These are phyloP conservation scores for Sclerospora graminicola DNA, from an alignment of 352 stramenopile genomes.

Conservation along the genomic window DNA sequence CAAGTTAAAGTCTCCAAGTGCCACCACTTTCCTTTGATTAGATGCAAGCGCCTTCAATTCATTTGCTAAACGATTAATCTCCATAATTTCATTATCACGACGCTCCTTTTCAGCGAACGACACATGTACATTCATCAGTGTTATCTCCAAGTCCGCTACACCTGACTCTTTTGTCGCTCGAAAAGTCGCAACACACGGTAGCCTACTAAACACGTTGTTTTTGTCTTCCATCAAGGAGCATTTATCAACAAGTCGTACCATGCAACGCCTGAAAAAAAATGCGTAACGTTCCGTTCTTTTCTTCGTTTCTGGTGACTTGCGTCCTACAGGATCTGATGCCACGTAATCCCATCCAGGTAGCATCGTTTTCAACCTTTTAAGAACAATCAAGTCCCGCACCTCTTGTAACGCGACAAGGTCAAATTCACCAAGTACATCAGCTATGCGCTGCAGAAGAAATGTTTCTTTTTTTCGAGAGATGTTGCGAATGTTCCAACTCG, in stretches of 20 bases:
- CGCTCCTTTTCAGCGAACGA: conserved; percentile 24
- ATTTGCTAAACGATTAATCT: conserved; percentile 24
- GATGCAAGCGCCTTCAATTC: conserved; percentile 6
- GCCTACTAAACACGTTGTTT: conserved; percentile 16
- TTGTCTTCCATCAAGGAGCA: conserved; percentile 10
- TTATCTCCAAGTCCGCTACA: conserved; percentile 20
- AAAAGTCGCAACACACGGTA: conserved; percentile 43
- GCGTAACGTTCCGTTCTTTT: conserved; percentile 37
- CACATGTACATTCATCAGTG: conserved; percentile 44
- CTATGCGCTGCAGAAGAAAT: conserved; percentile 32
- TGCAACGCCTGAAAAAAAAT: conserved; percentile 39
- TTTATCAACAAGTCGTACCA: conserved; percentile 17
- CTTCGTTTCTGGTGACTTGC: conserved; percentile 9
- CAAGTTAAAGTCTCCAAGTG: conserved; percentile 65
- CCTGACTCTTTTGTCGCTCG: conserved; percentile 4
- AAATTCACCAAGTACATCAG: conserved; percentile 39
- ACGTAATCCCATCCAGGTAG: conserved; percentile 50
- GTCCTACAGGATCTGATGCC: conserved; percentile 31
- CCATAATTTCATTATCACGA: conserved; percentile 22
- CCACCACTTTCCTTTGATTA: conserved; percentile 25
- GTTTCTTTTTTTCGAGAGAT: conserved; percentile 38
- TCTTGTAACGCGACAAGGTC: conserved; percentile 62
- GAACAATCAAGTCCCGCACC: conserved; percentile 46
- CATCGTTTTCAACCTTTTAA: conserved; percentile 45
- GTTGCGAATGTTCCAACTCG: conserved; percentile 72